Evolutionary conservation across 257 asterid genomes (phyloP), one percentile per base, ranked within the genome.

Genomic region (Penstemon davidsonii): DNA sequence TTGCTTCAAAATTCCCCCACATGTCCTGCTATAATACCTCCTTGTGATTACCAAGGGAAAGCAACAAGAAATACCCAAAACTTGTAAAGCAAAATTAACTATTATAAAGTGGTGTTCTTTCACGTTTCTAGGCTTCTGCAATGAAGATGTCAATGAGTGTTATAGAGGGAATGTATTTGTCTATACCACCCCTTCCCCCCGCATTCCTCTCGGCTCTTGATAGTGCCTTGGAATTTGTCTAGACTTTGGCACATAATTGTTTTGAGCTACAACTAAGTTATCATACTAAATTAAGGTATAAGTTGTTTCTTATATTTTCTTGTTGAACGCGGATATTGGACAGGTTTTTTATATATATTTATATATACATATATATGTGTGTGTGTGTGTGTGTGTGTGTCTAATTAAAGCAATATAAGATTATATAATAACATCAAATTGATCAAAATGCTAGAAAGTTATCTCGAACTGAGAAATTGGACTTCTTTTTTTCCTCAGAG

Each of bases 381-480:
- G 2, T 25, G 12, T 4, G 18, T 49, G 3, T 60, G 15, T 43
- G 4, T 61, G 3, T 33, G 18, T 19, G 7, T 19, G 36, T 41
- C 5, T 59, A n/a, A 15, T 43, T 44, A 44, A 19, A 18, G 2
- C 13, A 12, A 44, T 33, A 6, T 5, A 33, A 50, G 49, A 64
- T 36, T 64, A 50, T 52, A 37, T 38, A 45, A 4, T 41, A 55
- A n/a, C 43, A 56, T 56, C 38, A 6, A 8, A 7, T 13, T 9
- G 55, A 44, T 15, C 62, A 37, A 10, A 64, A 19, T 66, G 40
- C 15, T 66, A 52, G 40, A 45, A 41, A 40, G 13, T 2, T 67
- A 39, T 42, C 3, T 60, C 36, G 40, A 38, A 74, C 52, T 51
- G 73, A 33, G 36, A 7, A n/a, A 15, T 50, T 19, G 57, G 46